Evolutionary conservation across 768 basidiomycete genomes (phyloP).

Genomic region (Auricularia auricula-judae): DNA sequence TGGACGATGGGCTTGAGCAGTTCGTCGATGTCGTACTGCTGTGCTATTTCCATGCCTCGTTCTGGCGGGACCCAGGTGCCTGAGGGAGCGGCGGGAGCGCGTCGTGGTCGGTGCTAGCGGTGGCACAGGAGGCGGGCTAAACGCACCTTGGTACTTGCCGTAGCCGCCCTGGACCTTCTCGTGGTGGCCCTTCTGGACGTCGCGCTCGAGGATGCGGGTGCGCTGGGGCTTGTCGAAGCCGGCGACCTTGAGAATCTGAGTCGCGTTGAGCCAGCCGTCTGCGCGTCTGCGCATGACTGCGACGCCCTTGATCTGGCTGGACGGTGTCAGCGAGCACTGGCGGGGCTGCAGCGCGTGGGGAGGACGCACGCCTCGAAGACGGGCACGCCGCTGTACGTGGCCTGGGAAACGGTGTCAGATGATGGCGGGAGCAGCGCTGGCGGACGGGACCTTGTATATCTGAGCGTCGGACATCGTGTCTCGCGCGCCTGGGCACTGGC

Average conservation of each 20-base stretch:
- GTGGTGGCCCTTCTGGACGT: conserved; percentile 97
- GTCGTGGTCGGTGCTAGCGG: not conserved
- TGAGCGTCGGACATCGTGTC: conserved; percentile 63
- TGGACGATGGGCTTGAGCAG: conserved; percentile 89
- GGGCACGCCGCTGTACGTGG: conserved; percentile 87
- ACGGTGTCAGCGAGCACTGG: conserved; percentile 24
- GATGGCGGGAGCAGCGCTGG: not conserved
- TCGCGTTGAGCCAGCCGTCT: conserved; percentile 98
- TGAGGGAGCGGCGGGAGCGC: conserved; percentile 19
- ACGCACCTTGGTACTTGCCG: conserved; percentile 95
- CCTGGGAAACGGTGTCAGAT: conserved; percentile 33
- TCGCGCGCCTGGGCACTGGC: not conserved
- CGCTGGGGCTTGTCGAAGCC: conserved; percentile 99
- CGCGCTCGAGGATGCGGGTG: conserved; percentile 92
- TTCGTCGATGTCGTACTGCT: conserved; percentile 85
- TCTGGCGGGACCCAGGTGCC: conserved; percentile 99
- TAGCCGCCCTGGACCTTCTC: conserved; percentile 99
- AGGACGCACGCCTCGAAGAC: conserved; percentile 73
- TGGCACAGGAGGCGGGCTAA: not conserved
- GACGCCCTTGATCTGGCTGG: conserved; percentile 88
- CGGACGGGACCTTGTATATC: conserved; percentile 65
- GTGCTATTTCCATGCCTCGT: conserved; percentile 72
- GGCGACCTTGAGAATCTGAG: conserved; percentile 96
- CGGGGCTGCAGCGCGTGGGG: conserved; percentile 19
- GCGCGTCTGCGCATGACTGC: conserved; percentile 96